These are phyloP conservation scores for Schizonepeta tenuifolia DNA, from an alignment of 257 asterid species.

Conservation along the genomic window DNA sequence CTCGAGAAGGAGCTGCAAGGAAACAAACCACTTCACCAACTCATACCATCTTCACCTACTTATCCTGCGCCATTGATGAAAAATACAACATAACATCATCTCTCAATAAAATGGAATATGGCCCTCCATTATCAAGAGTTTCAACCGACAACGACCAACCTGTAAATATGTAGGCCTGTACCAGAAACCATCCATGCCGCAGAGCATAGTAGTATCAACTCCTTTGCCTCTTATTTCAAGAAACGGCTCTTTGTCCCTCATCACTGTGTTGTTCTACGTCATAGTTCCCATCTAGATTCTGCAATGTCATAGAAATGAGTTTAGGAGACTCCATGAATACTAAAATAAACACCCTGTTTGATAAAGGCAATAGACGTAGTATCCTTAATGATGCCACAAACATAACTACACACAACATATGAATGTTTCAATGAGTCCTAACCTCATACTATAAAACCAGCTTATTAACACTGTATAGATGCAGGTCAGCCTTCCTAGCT, in stretches of 20 bases:
- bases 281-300: constrained; percentile 43
- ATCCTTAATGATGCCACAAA: not conserved
- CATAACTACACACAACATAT: not conserved
- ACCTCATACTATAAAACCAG: not conserved
- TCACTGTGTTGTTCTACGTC: constrained; percentile 29
- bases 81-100: constrained; percentile 27
- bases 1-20: not conserved
- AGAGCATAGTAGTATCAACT: constrained; percentile 9
- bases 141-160: constrained; percentile 13
- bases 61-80: not conserved
- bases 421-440: not conserved
- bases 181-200: constrained; percentile 28
- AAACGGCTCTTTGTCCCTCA: constrained; percentile 47
- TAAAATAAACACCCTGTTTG: not conserved
- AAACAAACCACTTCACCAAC: constrained; percentile 17
- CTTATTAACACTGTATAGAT: not conserved
- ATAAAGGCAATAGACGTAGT: not conserved
- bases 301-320: constrained; percentile 7
- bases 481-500: constrained; percentile 9
- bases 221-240: constrained; percentile 42
- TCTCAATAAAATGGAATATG: constrained; percentile 15
- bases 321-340: too few relatives aligned
- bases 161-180: constrained; percentile 1
- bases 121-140: constrained; percentile 19
- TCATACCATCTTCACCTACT: constrained; percentile 31